phyloP scores from a whole-genome alignment of 352 stramenopile genomes.

The Phytophthora uliginosa region DNA sequence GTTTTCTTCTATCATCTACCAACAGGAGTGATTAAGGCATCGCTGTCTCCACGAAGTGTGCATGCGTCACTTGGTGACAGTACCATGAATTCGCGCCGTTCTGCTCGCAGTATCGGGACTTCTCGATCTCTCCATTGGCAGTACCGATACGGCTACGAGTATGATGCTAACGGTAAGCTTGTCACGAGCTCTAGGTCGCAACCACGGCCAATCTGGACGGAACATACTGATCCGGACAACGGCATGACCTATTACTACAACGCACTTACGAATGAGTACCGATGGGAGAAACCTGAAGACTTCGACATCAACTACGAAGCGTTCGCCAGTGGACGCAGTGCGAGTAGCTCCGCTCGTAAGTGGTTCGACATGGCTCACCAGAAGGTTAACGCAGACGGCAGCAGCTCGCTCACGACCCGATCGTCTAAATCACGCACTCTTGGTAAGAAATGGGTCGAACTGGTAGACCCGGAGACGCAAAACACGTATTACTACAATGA shows the following conservation, averaged over 20 bases:
- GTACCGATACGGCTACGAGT: constrained; percentile 81
- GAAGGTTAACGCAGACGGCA: constrained; percentile 29
- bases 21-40: constrained; percentile 56
- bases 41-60: constrained; percentile 68
- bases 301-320: constrained; percentile 67
- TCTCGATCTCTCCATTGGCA: constrained; percentile 75
- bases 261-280: constrained; percentile 77
- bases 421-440: constrained; percentile 52
- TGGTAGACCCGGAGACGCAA: constrained; percentile 77
- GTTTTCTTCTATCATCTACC: constrained; percentile 75
- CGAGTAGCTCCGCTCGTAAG: constrained; percentile 57
- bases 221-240: constrained; percentile 59
- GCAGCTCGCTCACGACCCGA: constrained; percentile 40
- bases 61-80: constrained; percentile 44
- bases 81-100: constrained; percentile 32
- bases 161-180: constrained; percentile 51
- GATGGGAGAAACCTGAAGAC: constrained; percentile 78
- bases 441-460: constrained; percentile 88
- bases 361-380: constrained; percentile 65
- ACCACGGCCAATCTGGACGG: constrained; percentile 69
- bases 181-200: constrained; percentile 36
- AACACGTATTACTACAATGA: constrained; percentile 95
- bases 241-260: constrained; percentile 78
- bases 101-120: constrained; percentile 31
- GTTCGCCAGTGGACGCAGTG: constrained; percentile 45